These are phyloP conservation scores for Adansonia grandidieri DNA, from an alignment of 441 rosid species.

Conservation along the genomic window DNA sequence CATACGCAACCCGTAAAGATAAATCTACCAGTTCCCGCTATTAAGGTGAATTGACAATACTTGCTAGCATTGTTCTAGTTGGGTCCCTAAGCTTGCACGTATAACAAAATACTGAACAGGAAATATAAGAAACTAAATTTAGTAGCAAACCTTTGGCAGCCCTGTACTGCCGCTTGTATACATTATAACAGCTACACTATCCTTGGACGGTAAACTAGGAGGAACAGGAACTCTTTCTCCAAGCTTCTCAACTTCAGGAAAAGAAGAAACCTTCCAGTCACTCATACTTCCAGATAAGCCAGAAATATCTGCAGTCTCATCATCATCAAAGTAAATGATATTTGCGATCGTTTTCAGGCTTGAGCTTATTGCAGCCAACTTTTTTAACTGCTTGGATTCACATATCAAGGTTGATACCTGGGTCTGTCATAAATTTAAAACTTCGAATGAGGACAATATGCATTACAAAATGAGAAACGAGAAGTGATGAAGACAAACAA, in stretches of 20 bases:
- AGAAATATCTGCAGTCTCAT: conserved; percentile 49
- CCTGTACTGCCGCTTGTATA: conserved; percentile 98
- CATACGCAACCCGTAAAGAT: background rate
- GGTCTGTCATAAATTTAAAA: conserved; percentile 59
- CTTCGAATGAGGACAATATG: conserved; percentile 19
- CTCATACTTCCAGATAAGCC: conserved; percentile 38
- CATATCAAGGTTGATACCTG: conserved; percentile 82
- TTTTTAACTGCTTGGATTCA: conserved; percentile 74
- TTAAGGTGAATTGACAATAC: conserved; percentile 11
- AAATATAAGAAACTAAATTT: conserved; percentile 14
- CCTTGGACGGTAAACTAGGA: conserved; percentile 72
- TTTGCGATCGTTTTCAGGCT: conserved; percentile 58
- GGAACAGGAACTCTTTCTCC: conserved; percentile 58
- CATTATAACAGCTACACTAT: conserved; percentile 79
- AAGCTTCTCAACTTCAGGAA: conserved; percentile 76
- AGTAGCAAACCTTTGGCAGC: conserved; percentile 73
- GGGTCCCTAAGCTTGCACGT: background rate
- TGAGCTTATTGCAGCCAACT: conserved; percentile 61
- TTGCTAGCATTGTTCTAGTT: background rate
- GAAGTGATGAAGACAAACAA: conserved; percentile 7
- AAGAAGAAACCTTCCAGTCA: conserved; percentile 63
- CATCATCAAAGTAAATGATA: conserved; percentile 77
- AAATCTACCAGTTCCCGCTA: conserved; percentile 2
- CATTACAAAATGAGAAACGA: background rate
- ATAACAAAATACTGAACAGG: background rate